These are phyloP conservation scores for Prunus salicina DNA, from an alignment of 306 rosid species.

Conservation along the genomic window DNA sequence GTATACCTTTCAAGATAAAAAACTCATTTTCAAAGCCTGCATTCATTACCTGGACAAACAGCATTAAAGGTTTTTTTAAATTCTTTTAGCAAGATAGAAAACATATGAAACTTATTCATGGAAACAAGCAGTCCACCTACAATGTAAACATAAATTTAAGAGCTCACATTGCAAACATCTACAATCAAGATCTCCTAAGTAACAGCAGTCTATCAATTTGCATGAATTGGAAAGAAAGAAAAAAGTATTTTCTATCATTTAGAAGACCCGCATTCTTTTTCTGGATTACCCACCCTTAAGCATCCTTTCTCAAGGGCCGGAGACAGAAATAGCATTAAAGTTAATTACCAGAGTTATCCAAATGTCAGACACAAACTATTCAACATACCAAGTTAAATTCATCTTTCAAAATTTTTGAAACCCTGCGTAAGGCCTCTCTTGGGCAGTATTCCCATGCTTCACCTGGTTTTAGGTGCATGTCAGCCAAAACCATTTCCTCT, in stretches of 20 bases:
- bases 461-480: slow-evolving; percentile 66
- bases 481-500: slow-evolving; percentile 91
- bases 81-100: background rate
- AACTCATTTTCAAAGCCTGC: slow-evolving; percentile 97
- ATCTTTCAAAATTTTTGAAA: slow-evolving; percentile 66
- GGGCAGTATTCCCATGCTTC: slow-evolving; percentile 94
- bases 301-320: background rate
- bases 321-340: background rate
- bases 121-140: background rate
- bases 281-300: too few species aligned
- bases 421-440: slow-evolving; percentile 75
- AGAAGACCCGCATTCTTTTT: background rate
- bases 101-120: background rate
- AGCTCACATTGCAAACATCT: background rate
- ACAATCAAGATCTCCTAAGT: background rate
- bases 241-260: background rate
- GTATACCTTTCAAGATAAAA: slow-evolving; percentile 59
- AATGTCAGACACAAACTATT: slow-evolving; percentile 9
- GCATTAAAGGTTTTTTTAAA: background rate
- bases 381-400: slow-evolving; percentile 80
- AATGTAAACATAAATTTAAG: background rate
- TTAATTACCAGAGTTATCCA: slow-evolving; percentile 7
- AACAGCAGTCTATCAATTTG: background rate
- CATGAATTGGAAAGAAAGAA: background rate
- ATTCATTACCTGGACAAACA: slow-evolving; percentile 61